Percentiles rank a stretch among this genome's conserved stretches.
Conservation (phyloP, 148 eudicot species). For the Persicaria maculosa region DNA sequence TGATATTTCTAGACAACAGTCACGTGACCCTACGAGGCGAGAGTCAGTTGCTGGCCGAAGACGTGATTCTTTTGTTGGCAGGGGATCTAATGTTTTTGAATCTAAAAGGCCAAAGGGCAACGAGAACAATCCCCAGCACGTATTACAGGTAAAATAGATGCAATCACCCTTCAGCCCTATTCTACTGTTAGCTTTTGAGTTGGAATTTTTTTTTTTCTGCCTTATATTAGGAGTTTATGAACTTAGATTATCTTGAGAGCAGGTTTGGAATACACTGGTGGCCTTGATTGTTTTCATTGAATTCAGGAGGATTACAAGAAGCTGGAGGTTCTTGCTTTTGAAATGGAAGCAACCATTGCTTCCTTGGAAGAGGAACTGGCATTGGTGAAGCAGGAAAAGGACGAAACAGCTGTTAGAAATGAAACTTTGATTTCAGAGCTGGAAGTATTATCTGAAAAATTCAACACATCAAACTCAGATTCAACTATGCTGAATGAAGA, state of each 20-base stretch:
- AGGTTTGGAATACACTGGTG: background rate
- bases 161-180: background rate
- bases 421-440: slow-evolving; percentile 60
- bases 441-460: slow-evolving; percentile 48
- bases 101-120: slow-evolving; percentile 47
- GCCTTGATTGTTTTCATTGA: slow-evolving; percentile 11
- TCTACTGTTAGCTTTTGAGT: background rate
- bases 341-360: slow-evolving; percentile 92
- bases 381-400: slow-evolving; percentile 54
- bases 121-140: slow-evolving; percentile 36
- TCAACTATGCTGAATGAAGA: slow-evolving; percentile 44
- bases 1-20: slow-evolving; percentile 47
- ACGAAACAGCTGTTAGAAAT: slow-evolving; percentile 38
- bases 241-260: background rate
- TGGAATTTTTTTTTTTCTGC: background rate
- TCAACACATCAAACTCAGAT: slow-evolving; percentile 46
- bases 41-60: slow-evolving; percentile 70
- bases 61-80: slow-evolving; percentile 61
- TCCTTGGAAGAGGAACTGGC: slow-evolving; percentile 74
- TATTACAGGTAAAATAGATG: slow-evolving; percentile 41
- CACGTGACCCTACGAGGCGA: slow-evolving; percentile 17
- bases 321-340: slow-evolving; percentile 93
- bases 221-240: background rate
- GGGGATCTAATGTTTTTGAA: slow-evolving; percentile 55
- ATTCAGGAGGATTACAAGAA: slow-evolving; percentile 70